Conservation (phyloP, 148 eudicot genomes). For the Simmondsia chinensis region DNA sequence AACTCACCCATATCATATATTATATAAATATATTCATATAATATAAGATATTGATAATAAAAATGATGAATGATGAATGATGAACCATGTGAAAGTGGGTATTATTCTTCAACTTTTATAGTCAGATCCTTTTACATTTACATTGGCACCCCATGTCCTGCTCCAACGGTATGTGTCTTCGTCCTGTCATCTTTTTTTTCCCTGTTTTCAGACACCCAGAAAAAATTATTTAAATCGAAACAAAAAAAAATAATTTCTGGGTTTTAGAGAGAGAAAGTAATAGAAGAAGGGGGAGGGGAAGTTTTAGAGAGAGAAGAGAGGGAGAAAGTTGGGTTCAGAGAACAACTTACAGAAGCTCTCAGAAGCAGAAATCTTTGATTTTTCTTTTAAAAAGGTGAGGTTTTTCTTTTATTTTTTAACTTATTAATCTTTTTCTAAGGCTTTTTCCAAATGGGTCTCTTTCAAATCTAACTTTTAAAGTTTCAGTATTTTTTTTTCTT, state of each 20-base stretch:
- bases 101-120: conserved; percentile 5
- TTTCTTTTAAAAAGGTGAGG: conserved; percentile 12
- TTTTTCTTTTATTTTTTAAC: neutral
- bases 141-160: conserved; percentile 42
- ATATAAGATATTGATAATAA: neutral
- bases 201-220: neutral
- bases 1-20: neutral
- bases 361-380: no score
- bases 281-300: neutral
- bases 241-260: conserved; percentile 4
- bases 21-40: neutral
- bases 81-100: conserved; percentile 5
- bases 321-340: no score
- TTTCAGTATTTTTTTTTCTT: no score
- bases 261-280: neutral
- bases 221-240: conserved; percentile 1
- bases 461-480: neutral
- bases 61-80: conserved; percentile 1
- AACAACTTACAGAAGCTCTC: no score
- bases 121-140: conserved; percentile 13
- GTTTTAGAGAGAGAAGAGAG: neutral
- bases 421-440: conserved; percentile 3
- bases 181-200: conserved; percentile 23
- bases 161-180: conserved; percentile 21
- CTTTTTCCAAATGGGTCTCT: conserved; percentile 14